Base-by-base conservation (phyloP, 2,329 filamentous ascomycete genomes). In the Hymenoscyphus albidus region DNA sequence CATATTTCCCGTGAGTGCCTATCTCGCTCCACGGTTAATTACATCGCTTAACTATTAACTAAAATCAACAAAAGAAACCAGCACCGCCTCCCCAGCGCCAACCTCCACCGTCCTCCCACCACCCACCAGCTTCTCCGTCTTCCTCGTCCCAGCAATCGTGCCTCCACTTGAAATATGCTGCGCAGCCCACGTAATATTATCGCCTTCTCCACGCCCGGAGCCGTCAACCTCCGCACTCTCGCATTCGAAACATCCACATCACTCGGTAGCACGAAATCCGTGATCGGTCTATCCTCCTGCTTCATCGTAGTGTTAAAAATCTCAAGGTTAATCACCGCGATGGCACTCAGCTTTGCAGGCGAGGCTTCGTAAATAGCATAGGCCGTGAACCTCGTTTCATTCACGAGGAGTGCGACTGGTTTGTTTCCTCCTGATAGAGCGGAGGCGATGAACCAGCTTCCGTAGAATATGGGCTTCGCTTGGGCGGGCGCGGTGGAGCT, bases 221-320 rank as follows among this genome's bases (percentile, higher is more conserved):
- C 59, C 18, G 64, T 70, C 62, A 67, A 56, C 60, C 48, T 63
- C 39, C 22, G 40, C 12, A 67, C 64, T 40, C 61, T 65, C 6
- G 63, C 67, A 56, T 72, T 68, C 62, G 64, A 70, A 62, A 68
- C 31, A n/a, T 64, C 57, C 14, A 71, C 58, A 56, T 68, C 71
- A 12, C 69, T 44, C 3, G 58, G 12, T 69, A 62, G 48, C 1
- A 48, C 14, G n/a, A 48, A 48, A 48, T n/a, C n/a, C 14, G 16
- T 48, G n/a, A 48, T n/a, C 14, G 42, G 42, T 18, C 42, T n/a
- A 7, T 48, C 42, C n/a, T n/a, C n/a, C 42, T 48, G 5, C 3
- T 48, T 16, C 42, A n/a, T 48, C 42, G 42, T 48, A 6, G 4
- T n/a, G 6, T 48, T 48, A 7, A 48, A 48, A 5, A 48, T 9